Conservation (phyloP, 331 rosid genomes). For the Spiraea crenata region DNA sequence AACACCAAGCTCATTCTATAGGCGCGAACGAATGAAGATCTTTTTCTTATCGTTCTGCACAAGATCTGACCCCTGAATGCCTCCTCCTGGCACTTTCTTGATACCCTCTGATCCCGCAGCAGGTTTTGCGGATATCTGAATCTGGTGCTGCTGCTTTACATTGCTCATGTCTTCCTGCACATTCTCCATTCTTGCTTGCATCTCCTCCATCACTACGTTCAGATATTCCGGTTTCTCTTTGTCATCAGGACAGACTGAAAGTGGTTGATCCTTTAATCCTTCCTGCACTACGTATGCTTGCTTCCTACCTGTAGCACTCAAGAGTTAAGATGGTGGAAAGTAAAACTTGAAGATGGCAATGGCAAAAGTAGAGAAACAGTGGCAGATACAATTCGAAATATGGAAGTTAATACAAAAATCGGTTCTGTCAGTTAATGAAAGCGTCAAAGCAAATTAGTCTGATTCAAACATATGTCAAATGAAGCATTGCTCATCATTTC, state of each 20-base stretch:
- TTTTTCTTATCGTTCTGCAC: slow-evolving; percentile 41
- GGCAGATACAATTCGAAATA: background rate
- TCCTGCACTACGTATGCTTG: slow-evolving; percentile 38
- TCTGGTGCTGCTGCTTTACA: slow-evolving; percentile 33
- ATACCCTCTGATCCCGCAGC: slow-evolving; percentile 37
- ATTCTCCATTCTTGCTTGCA: slow-evolving; percentile 42
- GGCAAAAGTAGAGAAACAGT: background rate
- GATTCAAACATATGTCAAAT: background rate
- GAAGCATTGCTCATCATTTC: background rate
- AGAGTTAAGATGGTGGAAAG: background rate
- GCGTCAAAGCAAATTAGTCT: background rate
- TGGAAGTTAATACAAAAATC: background rate
- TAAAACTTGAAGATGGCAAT: background rate
- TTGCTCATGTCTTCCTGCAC: slow-evolving; percentile 35
- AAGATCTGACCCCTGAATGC: slow-evolving; percentile 33
- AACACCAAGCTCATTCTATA: slow-evolving; percentile 11
- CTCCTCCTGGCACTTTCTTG: slow-evolving; percentile 39
- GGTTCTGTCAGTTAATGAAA: background rate
- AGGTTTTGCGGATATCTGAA: slow-evolving; percentile 35
- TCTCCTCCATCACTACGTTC: slow-evolving; percentile 42
- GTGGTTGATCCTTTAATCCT: slow-evolving; percentile 35
- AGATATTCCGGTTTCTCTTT: slow-evolving; percentile 33
- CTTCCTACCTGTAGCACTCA: slow-evolving; percentile 47
- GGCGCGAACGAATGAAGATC: slow-evolving; percentile 71
- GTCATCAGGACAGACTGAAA: slow-evolving; percentile 29